Evolutionary conservation across 1,284 basidiomycete species (phyloP), one percentile per base, ranked within the genome.

Genomic region (Rhodotorula sp.): DNA sequence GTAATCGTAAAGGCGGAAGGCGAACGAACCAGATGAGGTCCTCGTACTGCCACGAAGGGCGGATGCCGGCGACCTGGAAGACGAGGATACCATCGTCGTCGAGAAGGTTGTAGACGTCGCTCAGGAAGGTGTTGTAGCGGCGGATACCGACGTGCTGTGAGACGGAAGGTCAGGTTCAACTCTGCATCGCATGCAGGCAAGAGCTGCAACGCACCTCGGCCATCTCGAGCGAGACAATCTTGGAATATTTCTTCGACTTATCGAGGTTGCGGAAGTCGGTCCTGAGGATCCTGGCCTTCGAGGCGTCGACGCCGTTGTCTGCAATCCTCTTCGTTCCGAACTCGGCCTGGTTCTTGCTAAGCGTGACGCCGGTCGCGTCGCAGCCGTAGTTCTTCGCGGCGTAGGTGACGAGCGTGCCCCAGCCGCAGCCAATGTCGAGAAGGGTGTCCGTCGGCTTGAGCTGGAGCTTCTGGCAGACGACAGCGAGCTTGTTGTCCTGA

Each of bases 161-260:
- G 47, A 34, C 76, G 69, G 34, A 6, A 10, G 28, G 54, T 56
- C 54, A 44, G 40, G 34, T 34, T 34, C 34, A 34, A 34, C 34
- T 37, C 6, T 2, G 20, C 30, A 24, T 2, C 10, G 16, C 6
- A n/a, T 4, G 37, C 22, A 15, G 34, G 34, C 7, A 20, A 40
- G 22, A 9, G 16, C 10, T 13, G 10, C 20, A 10, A 76, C 83
- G 37, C 70, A 88, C 88, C 84, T 99, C 96, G 48, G 95, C 95
- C 95, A 99, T 99, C 82, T 99, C 95, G 76, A 99, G 86, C 76
- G 88, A 89, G 62, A 95, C 92, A 72, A 99, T 99, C 85, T 99
- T 99, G 80, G 87, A 90, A 81, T 90, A 99, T 72, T 79, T 70
- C 67, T 87, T 87, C 65, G 88, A 90, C 57, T 87, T 86, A 50